These are phyloP conservation scores for Leccinum fuscescens DNA, from an alignment of 1,284 basidiomycete genomes.

Conservation along the genomic window DNA sequence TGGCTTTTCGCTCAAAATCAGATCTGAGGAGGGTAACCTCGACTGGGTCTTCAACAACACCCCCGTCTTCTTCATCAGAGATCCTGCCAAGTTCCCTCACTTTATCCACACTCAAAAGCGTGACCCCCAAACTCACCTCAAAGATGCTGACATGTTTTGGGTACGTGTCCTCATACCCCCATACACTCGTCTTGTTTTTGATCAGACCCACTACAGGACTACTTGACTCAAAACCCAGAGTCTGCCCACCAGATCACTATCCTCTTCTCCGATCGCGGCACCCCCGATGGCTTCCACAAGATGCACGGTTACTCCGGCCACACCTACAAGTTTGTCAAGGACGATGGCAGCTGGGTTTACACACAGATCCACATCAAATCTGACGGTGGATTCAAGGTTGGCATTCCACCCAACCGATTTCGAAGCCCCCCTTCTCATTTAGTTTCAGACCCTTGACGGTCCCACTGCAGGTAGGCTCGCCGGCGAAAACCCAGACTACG, in stretches of 20 bases:
- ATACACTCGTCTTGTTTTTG: not conserved
- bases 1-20: constrained; percentile 90
- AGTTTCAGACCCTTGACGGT: constrained; percentile 56
- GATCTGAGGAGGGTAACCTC: constrained; percentile 86
- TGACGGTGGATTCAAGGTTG: constrained; percentile 75
- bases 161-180: constrained; percentile 35
- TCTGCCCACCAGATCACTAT: constrained; percentile 89
- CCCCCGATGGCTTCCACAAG: constrained; percentile 79
- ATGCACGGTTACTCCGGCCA: constrained; percentile 93
- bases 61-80: constrained; percentile 85
- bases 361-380: constrained; percentile 78
- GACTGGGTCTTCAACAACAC: constrained; percentile 94
- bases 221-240: constrained; percentile 89
- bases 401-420: not conserved
- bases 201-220: constrained; percentile 58
- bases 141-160: constrained; percentile 82
- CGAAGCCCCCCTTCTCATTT: constrained; percentile 1
- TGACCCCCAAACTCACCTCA: constrained; percentile 85
- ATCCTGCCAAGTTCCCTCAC: constrained; percentile 83
- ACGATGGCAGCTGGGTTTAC: constrained; percentile 80
- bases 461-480: constrained; percentile 54
- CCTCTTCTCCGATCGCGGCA: constrained; percentile 89
- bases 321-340: constrained; percentile 88
- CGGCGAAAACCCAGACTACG: constrained; percentile 82
- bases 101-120: constrained; percentile 97